Base-by-base conservation (phyloP, 345 rosid genomes). In the Litchi chinensis region DNA sequence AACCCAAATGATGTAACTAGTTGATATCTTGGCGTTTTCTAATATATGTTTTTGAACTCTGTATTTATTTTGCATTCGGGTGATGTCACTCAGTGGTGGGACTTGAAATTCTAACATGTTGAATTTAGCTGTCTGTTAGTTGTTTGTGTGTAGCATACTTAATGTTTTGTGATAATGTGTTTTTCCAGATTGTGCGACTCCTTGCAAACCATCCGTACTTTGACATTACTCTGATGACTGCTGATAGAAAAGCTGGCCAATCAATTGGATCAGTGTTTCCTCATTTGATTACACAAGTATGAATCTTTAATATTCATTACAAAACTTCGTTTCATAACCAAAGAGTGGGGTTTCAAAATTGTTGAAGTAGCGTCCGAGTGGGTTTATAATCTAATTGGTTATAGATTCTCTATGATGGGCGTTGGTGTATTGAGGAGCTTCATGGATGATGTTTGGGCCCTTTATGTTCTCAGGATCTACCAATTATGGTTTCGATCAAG, bases 231-330 rank as follows among this genome's bases (percentile, higher is more conserved):
- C 75, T 93, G 68, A 93, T 94, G 98, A 97, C 98, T 75, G 98
- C 99, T 44, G 99, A 97, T 82, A 93, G 98, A 84, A 97, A 97
- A 87, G 98, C 98, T 65, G 98, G 99, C n/a, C 95, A 93, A 77
- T 82, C 97, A 48, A 89, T 97, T 81, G 95, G 88, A 75, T 90
- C 98, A 10, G 97, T 92, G 56, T 97, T 94, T 86, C 92, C 96
- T 68, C 98, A 97, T 68, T 87, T 94, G 65, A 79, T 81, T 68
- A 77, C 92, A 66, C 97, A 92, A 66, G 98, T 97, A 88, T 64
- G 75, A 74, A 26, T 79, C 26, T 71, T 52, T 43, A 59, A 71
- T 74, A 8, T 76, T 62, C n/a, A 3, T 22, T 18, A 43, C 48
- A 26, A 8, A 63, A 5, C 65, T 22, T 70, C 21, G 10, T 44